phyloP scores from a whole-genome alignment of 441 rosid genomes.

The Rhodomyrtus psidioides region DNA sequence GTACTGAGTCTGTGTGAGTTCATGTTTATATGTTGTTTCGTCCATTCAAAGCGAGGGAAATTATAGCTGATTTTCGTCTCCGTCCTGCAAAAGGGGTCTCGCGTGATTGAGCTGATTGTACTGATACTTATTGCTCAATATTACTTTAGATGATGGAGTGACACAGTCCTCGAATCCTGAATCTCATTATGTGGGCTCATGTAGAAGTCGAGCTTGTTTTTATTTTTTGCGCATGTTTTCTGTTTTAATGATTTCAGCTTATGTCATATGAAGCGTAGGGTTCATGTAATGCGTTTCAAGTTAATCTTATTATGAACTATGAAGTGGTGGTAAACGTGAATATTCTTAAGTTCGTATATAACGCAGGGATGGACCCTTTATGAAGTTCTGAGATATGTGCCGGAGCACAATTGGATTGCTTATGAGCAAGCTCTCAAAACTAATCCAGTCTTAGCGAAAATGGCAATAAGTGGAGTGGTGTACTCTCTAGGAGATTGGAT shows the following conservation, averaged over 20 bases:
- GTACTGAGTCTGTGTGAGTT: not conserved
- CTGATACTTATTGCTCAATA: not conserved
- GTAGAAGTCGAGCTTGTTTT: not conserved
- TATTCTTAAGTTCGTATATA: not conserved
- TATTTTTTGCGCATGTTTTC: not conserved
- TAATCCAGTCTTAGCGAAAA: conserved; percentile 93
- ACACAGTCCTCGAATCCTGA: not conserved
- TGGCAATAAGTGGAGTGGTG: conserved; percentile 92
- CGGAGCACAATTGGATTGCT: conserved; percentile 91
- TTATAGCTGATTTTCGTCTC: not conserved
- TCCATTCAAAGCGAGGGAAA: not conserved
- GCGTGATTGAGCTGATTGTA: not conserved
- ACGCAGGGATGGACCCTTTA: conserved; percentile 91
- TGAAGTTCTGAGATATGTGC: conserved; percentile 74
- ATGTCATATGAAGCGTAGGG: not conserved
- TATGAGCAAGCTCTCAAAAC: conserved; percentile 80
- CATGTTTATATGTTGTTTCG: not conserved
- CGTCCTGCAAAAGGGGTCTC: not conserved
- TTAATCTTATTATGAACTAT: not conserved
- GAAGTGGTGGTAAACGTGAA: not conserved
- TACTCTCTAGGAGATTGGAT: conserved; percentile 92
- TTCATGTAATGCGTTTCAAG: not conserved
- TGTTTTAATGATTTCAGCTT: not conserved
- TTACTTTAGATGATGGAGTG: not conserved
- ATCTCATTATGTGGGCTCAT: not conserved